phyloP scores from a whole-genome alignment of 2,329 filamentous ascomycete species.

The Neonectria faginata region DNA sequence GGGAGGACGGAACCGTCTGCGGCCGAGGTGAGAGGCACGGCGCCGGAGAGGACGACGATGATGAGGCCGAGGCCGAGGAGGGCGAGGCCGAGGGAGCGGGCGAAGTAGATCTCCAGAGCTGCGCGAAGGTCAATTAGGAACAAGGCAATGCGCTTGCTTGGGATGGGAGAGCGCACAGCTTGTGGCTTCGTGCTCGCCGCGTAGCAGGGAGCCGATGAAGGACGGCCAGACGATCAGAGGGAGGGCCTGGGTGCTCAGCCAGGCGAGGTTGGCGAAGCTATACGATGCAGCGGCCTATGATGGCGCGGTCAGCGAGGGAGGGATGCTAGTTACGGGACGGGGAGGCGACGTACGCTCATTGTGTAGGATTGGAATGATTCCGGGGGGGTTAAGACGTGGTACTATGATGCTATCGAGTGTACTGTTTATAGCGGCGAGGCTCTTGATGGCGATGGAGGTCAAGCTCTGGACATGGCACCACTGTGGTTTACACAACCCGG shows the following conservation, averaged over 20 bases:
- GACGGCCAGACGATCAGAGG: constrained; percentile 62
- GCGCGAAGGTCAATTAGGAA: constrained; percentile 29
- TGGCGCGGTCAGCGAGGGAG: neutral
- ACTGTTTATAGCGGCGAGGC: neutral
- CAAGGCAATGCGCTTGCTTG: neutral
- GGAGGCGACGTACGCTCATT: constrained; percentile 37
- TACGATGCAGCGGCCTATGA: constrained; percentile 62
- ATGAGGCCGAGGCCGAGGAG: constrained; percentile 73
- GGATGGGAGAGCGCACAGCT: constrained; percentile 45
- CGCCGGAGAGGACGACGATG: constrained; percentile 76
- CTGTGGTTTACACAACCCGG: too few species aligned
- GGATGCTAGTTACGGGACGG: too few species aligned
- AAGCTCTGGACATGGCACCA: neutral
- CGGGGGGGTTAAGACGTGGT: neutral
- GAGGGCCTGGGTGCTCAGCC: constrained; percentile 61
- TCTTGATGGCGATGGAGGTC: neutral
- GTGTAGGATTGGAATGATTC: neutral
- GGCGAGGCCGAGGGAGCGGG: constrained; percentile 75
- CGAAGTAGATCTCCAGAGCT: constrained; percentile 77
- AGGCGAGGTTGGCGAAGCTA: constrained; percentile 63
- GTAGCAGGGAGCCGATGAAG: constrained; percentile 60
- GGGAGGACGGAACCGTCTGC: constrained; percentile 52
- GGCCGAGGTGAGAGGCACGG: constrained; percentile 71
- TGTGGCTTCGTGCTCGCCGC: constrained; percentile 46
- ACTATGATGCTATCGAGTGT: neutral